Evolutionary conservation across 2,329 filamentous ascomycete genomes (phyloP).

Genomic region (Meredithiella fracta): DNA sequence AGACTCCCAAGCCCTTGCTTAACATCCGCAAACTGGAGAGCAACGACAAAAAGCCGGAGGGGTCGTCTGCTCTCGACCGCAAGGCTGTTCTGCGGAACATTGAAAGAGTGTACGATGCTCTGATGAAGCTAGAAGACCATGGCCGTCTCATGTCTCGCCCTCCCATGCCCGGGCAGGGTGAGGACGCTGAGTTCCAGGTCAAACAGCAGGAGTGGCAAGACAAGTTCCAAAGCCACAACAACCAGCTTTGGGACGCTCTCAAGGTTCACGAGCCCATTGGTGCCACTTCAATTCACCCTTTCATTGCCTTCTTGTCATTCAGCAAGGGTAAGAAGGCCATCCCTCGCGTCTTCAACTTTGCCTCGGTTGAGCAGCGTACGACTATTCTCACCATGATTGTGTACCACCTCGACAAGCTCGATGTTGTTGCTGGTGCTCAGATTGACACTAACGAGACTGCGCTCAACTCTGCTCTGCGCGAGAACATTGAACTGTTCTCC

Average conservation of each 20-base stretch:
- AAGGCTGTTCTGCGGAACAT: constrained; percentile 76
- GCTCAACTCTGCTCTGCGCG: constrained; percentile 61
- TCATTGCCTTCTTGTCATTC: constrained; percentile 89
- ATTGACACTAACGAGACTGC: constrained; percentile 54
- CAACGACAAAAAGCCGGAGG: constrained; percentile 29
- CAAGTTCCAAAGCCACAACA: constrained; percentile 53
- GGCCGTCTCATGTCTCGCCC: constrained; percentile 56
- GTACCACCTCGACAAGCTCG: constrained; percentile 78
- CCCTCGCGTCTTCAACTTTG: constrained; percentile 83
- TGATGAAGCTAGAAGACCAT: constrained; percentile 92
- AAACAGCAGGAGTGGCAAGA: constrained; percentile 67
- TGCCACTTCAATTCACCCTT: constrained; percentile 64
- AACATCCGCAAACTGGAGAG: constrained; percentile 70
- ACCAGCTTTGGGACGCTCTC: constrained; percentile 66
- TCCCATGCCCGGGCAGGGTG: constrained; percentile 26
- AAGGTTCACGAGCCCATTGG: constrained; percentile 89
- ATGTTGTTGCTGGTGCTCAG: constrained; percentile 71
- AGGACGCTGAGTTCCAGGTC: constrained; percentile 52
- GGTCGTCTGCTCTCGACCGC: constrained; percentile 39
- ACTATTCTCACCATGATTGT: constrained; percentile 93
- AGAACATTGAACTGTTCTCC: constrained; percentile 85
- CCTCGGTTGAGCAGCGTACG: constrained; percentile 80
- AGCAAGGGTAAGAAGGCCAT: constrained; percentile 94
- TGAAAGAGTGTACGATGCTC: constrained; percentile 67
- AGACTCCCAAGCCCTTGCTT: constrained; percentile 84